A percentile compares a stretch with the other conserved stretches of the same genome.
phyloP scores from a whole-genome alignment of 2,329 filamentous ascomycete species.

The Epichloe gansuensis region DNA sequence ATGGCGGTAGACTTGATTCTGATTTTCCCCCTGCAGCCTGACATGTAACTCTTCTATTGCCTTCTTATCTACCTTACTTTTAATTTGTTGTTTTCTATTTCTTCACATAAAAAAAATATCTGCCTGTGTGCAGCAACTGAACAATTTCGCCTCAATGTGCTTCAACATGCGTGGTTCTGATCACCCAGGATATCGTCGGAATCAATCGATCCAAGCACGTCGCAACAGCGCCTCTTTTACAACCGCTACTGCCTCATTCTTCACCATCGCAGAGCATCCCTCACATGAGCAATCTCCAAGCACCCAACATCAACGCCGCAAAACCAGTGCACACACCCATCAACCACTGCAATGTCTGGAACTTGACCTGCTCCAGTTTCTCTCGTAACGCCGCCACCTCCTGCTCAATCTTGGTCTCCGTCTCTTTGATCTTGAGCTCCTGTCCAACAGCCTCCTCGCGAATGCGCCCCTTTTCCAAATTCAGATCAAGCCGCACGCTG shows the following conservation, averaged over 20 bases:
- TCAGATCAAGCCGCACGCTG: constrained; percentile 81
- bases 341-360: constrained; percentile 93
- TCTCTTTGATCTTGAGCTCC: constrained; percentile 97
- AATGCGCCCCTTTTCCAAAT: constrained; percentile 92
- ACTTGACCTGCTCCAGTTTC: constrained; percentile 93
- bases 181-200: too few species aligned
- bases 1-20: too few species aligned
- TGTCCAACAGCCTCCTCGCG: constrained; percentile 92
- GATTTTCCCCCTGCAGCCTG: too few species aligned
- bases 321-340: constrained; percentile 71
- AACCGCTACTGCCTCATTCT: background rate
- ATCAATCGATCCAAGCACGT: too few species aligned
- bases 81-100: too few species aligned
- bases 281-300: constrained; percentile 57
- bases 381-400: constrained; percentile 84
- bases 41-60: too few species aligned
- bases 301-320: constrained; percentile 53
- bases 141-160: background rate
- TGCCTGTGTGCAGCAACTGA: background rate
- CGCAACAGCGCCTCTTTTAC: background rate
- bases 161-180: too few species aligned
- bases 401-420: constrained; percentile 95
- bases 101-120: background rate
- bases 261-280: background rate
- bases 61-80: too few species aligned